Evolutionary conservation across 192 early-diverging fungal species (phyloP), one percentile per base, ranked within the genome.

Genomic region (Coemansia umbellata): DNA sequence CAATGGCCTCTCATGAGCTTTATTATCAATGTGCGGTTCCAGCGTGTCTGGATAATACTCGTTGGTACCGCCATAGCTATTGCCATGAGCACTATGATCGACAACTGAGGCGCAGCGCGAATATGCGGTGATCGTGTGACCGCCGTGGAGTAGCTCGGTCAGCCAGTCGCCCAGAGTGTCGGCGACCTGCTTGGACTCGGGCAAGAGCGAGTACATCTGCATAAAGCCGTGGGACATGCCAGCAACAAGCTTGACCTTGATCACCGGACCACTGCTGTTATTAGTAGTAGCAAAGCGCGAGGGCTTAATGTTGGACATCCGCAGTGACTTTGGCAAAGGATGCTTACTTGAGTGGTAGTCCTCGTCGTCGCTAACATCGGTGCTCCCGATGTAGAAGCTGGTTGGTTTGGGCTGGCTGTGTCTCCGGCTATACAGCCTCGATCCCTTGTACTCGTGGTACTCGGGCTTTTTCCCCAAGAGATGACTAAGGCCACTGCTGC

Each of bases 171-270:
- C 71, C 42, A 66, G 35, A 0, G 61, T 49, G 5, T 55, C 53
- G 13, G 60, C 64, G 2, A 74, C 71, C 14, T 32, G 56, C 41
- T 66, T 66, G 28, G 64, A 63, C 19, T 74, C 71, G 0, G 71
- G 71, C 21, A 74, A 60, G 9, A 74, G 35, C 50, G 71, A 61
- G 55, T 67, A 74, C 71, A 74, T 74, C 17, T 74, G 71, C 71
- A 74, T 63, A 27, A 74, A 74, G 19, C 71, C 71, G 14, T 74
- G 71, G 35, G 71, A 74, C 71, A 74, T 74, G 22, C 71, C 71
- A 7, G 71, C 71, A 14, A 74, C 41, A 21, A 74, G 60, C 60
- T 74, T 74, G 43, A 74, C 60, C 39, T 67, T 74, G 55, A 74
- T 67, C 0, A 67, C 55, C 0, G 54, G 22, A 7, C 33, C 13